Base-by-base conservation (phyloP, 495 filamentous ascomycete species). In the Ascobolus immersus region DNA sequence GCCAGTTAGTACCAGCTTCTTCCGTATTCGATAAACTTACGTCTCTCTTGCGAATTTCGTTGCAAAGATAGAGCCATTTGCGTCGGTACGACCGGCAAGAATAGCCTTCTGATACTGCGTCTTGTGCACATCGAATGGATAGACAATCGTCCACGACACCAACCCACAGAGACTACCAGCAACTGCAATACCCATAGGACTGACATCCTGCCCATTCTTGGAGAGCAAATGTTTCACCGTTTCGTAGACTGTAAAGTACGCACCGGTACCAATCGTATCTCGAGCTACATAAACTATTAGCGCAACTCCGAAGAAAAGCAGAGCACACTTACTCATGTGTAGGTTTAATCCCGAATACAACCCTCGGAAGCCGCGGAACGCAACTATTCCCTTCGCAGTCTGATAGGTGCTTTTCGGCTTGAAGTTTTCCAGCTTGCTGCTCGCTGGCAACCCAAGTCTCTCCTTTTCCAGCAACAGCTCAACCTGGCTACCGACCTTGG, bases 191-290 rank as follows among this genome's bases (percentile, higher is more conserved):
- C 76, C 72, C 29, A 74, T 46, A 5, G 76, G 73, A 33, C 74
- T 69, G 15, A 71, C 65, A 30, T 72, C 73, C 21, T 68, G 63
- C 33, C 72, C 65, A 14, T 75, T 13, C 14, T 9, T 80, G 20
- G 72, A 70, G 25, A 82, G 65, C 26, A 86, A 46, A 51, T 91
- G 77, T 53, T 93, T 92, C 36, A 69, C 68, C 40, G 71, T 77
- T 48, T 93, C 82, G 48, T 93, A 93, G 24, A 80, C 76, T 36
- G 72, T 69, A 46, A 93, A 93, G 50, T 92, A 93, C 35, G 90
- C 71, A 2, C 64, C 78, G 2, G 82, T 86, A 17, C 82, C 82
- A 30, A 91, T 61, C 0, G 77, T 86, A 48, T 93, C 82, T 29
- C 82, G 68, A 48, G 89, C 66, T 64, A 33, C 22, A n/a, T 24